Evolutionary conservation across 805 yeast genomes (phyloP).

Genomic region (Suhomyces pyralidae): DNA sequence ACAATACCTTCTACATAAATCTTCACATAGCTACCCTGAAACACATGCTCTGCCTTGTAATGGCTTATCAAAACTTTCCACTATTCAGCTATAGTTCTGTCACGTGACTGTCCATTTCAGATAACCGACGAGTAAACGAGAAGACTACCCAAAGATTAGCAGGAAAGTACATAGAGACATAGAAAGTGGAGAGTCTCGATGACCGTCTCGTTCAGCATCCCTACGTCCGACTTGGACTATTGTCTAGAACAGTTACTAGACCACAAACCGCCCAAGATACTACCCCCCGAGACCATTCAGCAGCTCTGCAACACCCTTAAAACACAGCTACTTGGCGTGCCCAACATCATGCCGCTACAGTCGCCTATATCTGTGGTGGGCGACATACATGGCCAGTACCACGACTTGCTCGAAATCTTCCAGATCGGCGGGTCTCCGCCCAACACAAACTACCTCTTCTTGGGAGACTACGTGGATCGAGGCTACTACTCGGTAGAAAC

Average conservation of each 20-base stretch:
- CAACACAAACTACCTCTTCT: slow-evolving; percentile 84
- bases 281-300: slow-evolving; percentile 42
- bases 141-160: no score
- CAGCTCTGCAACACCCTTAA: slow-evolving; percentile 62
- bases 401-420: slow-evolving; percentile 88
- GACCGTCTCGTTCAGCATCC: slow-evolving; percentile 30
- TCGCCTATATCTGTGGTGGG: slow-evolving; percentile 96
- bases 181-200: slow-evolving; percentile 9
- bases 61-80: no score
- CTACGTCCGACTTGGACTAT: slow-evolving; percentile 39
- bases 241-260: slow-evolving; percentile 41
- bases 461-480: slow-evolving; percentile 96
- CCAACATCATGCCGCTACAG: slow-evolving; percentile 79
- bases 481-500: slow-evolving; percentile 95
- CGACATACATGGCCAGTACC: slow-evolving; percentile 96
- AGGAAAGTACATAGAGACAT: no score
- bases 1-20: no score
- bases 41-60: no score
- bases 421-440: slow-evolving; percentile 93
- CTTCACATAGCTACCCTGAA: no score
- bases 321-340: slow-evolving; percentile 72
- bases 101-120: no score
- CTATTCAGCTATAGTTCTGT: no score
- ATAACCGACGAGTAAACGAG: no score
- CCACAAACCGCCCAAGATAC: slow-evolving; percentile 39